Conservation (phyloP, 805 yeast genomes). For the Barnettozyma populi region DNA sequence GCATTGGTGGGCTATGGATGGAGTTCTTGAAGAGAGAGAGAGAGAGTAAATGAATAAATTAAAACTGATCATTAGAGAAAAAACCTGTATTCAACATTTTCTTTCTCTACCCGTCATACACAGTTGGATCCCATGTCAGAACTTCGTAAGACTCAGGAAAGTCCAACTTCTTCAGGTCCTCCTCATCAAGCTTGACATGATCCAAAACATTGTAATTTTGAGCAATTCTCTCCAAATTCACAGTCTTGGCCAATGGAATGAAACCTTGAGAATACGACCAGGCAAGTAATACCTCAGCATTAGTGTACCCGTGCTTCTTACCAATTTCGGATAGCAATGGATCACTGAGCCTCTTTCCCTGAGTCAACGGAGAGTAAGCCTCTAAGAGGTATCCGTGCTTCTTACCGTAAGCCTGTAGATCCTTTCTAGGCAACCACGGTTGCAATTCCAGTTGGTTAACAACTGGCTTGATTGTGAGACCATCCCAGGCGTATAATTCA, state of each 20-base stretch:
- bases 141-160: slow-evolving; percentile 27
- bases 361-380: slow-evolving; percentile 23
- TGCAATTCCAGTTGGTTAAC: slow-evolving; percentile 56
- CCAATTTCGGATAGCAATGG: slow-evolving; percentile 18
- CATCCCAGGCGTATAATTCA: slow-evolving; percentile 54
- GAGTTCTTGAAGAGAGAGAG: slow-evolving; percentile 68
- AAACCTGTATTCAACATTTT: neutral
- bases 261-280: slow-evolving; percentile 74
- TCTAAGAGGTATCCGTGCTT: slow-evolving; percentile 17
- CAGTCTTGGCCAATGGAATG: slow-evolving; percentile 62
- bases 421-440: slow-evolving; percentile 25
- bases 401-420: slow-evolving; percentile 19
- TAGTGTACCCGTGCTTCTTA: slow-evolving; percentile 36
- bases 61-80: neutral
- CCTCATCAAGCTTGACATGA: slow-evolving; percentile 36
- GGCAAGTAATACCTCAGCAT: slow-evolving; percentile 61
- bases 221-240: slow-evolving; percentile 43
- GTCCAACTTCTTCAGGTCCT: slow-evolving; percentile 37
- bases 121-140: slow-evolving; percentile 49
- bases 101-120: slow-evolving; percentile 8
- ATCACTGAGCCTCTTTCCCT: slow-evolving; percentile 18
- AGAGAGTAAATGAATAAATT: slow-evolving; percentile 26
- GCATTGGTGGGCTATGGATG: slow-evolving; percentile 74
- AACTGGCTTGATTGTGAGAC: slow-evolving; percentile 52
- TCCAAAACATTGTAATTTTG: slow-evolving; percentile 51